Evolutionary conservation across 2,329 filamentous ascomycete species (phyloP), one percentile per base, ranked within the genome.

Genomic region (Fusarium napiforme): DNA sequence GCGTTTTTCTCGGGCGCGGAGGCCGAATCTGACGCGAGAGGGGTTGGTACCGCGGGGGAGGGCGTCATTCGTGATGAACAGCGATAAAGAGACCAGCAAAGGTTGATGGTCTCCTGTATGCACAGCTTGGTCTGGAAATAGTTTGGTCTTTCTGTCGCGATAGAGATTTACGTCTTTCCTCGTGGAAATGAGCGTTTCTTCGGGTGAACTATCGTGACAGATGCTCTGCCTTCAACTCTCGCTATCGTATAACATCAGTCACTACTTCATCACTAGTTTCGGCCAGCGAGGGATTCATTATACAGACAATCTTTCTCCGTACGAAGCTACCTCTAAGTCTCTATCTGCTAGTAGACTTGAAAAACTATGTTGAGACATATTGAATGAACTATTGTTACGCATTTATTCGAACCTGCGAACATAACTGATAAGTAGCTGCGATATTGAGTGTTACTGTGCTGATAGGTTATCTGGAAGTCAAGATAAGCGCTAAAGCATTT

Each of bases 1-100:
- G 75, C 72, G 72, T 40, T 64, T 75, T 77, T 76, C 68, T 76
- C 77, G 67, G 77, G 37, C 49, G 62, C 63, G 23, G 73, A 60
- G 28, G 60, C 75, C 71, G 77, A 72, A 49, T 52, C 72, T 49
- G 63, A 53, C 66, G 71, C 60, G 70, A 67, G 52, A 64, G 47
- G 39, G 18, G 36, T 23, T 23, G 40, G 21, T 18, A 53, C n/a
- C 14, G 40, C 42, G n/a, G 67, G 50, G 15, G 34, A 39, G 36
- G 67, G 53, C 50, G 59, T 49, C 67, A 69, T 69, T 58, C 56
- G 36, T 39, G 9, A 19, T 30, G 15, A 28, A 43, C 7, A 5
- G 30, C 21, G 16, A 37, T 9, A 34, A 11, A 32, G 6, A 1
- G 36, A 34, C 9, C 8, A 4, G 3, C 10, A 34, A 60, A 19